phyloP scores from a whole-genome alignment of 2,329 filamentous ascomycete genomes.

The Exophiala aquamarina region DNA sequence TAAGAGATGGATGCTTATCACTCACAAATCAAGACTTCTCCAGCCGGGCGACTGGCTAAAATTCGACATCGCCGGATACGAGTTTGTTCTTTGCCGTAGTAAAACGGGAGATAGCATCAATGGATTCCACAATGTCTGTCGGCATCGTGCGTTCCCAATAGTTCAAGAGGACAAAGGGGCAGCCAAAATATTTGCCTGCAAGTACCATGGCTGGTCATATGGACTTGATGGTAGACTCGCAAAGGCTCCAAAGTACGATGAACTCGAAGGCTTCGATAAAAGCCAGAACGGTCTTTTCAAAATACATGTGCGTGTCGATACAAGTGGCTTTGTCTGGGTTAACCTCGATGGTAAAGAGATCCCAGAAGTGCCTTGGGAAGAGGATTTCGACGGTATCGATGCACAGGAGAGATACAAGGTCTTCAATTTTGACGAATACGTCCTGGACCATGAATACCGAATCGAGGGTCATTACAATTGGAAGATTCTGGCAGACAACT shows the following conservation, averaged over 20 bases:
- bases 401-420: slow-evolving; percentile 48
- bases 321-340: slow-evolving; percentile 26
- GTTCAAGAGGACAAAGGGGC: slow-evolving; percentile 36
- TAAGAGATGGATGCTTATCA: slow-evolving; percentile 48
- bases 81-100: slow-evolving; percentile 56
- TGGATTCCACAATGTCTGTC: slow-evolving; percentile 63
- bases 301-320: slow-evolving; percentile 24
- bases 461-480: slow-evolving; percentile 27
- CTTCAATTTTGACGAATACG: slow-evolving; percentile 56
- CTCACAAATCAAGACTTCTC: slow-evolving; percentile 45
- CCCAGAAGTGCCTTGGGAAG: slow-evolving; percentile 22
- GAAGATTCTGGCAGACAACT: slow-evolving; percentile 29
- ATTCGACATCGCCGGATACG: slow-evolving; percentile 47
- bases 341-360: slow-evolving; percentile 21
- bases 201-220: slow-evolving; percentile 66
- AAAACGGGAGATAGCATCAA: slow-evolving; percentile 51
- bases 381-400: slow-evolving; percentile 33
- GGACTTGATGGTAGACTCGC: slow-evolving; percentile 58
- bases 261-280: slow-evolving; percentile 59
- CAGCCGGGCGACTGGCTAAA: slow-evolving; percentile 45
- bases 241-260: slow-evolving; percentile 61
- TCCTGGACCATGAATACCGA: slow-evolving; percentile 42
- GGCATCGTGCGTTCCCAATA: slow-evolving; percentile 59
- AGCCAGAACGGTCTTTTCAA: slow-evolving; percentile 54
- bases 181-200: slow-evolving; percentile 54